phyloP scores from a whole-genome alignment of 257 asterid species.

The Nicotiana obtusifolia region DNA sequence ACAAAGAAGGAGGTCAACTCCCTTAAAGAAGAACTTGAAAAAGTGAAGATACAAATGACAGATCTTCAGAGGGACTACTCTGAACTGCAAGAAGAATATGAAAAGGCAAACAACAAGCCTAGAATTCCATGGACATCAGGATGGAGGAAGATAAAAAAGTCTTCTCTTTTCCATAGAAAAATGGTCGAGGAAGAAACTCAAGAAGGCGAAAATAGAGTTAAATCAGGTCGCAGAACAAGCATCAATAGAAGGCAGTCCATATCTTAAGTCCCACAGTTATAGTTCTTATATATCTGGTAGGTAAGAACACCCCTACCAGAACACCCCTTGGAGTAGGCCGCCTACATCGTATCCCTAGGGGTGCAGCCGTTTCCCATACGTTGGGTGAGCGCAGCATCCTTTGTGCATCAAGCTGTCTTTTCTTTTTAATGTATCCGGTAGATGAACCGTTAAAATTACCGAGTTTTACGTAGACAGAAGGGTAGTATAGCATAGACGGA shows the following conservation, averaged over 20 bases:
- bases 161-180: slow-evolving; percentile 41
- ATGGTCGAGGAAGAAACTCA: slow-evolving; percentile 36
- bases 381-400: rapidly evolving
- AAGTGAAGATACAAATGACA: slow-evolving; percentile 43
- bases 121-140: slow-evolving; percentile 51
- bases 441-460: background rate
- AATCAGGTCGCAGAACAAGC: slow-evolving; percentile 16
- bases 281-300: background rate
- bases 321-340: too few species aligned
- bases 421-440: background rate
- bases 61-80: slow-evolving; percentile 57
- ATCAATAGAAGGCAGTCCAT: slow-evolving; percentile 35
- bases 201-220: slow-evolving; percentile 29
- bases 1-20: slow-evolving; percentile 57
- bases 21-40: slow-evolving; percentile 60
- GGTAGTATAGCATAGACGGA: background rate
- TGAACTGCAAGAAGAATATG: slow-evolving; percentile 50
- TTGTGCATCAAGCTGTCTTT: too few species aligned
- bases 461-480: background rate
- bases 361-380: too few species aligned
- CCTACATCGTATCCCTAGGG: too few species aligned
- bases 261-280: slow-evolving; percentile 7
- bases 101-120: slow-evolving; percentile 31
- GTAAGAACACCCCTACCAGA: too few species aligned
- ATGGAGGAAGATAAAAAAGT: slow-evolving; percentile 55